phyloP scores from a whole-genome alignment of 805 yeast species.

The Metschnikowia aberdeeniae region DNA sequence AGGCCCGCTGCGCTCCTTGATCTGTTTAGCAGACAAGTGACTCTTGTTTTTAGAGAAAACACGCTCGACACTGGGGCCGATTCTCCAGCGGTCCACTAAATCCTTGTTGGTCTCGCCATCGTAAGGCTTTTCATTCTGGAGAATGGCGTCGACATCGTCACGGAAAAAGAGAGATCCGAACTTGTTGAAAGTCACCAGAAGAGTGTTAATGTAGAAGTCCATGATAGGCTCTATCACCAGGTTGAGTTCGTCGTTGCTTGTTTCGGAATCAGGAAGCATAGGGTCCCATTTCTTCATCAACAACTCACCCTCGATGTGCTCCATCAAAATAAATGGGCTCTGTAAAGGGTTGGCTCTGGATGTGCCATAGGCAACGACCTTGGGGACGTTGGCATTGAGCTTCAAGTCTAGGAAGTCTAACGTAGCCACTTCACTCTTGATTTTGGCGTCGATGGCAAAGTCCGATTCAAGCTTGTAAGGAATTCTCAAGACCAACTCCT shows the following conservation, averaged over 20 bases:
- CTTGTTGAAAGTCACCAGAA: slow-evolving; percentile 57
- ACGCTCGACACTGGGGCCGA: slow-evolving; percentile 87
- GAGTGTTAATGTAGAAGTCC: slow-evolving; percentile 55
- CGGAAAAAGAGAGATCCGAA: slow-evolving; percentile 82
- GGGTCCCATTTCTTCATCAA: slow-evolving; percentile 94
- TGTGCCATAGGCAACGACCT: slow-evolving; percentile 63
- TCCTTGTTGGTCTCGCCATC: slow-evolving; percentile 57
- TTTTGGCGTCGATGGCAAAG: slow-evolving; percentile 56
- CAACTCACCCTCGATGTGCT: slow-evolving; percentile 71
- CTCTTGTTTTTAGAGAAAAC: slow-evolving; percentile 68
- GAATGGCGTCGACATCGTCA: slow-evolving; percentile 53
- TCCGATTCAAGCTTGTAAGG: slow-evolving; percentile 79
- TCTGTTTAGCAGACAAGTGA: slow-evolving; percentile 46
- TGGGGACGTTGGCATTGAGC: slow-evolving; percentile 67
- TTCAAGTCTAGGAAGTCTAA: slow-evolving; percentile 73
- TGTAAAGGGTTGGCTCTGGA: slow-evolving; percentile 58
- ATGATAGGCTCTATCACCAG: slow-evolving; percentile 69
- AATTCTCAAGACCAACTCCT: slow-evolving; percentile 68
- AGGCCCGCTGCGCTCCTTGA: slow-evolving; percentile 66
- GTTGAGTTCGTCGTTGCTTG: slow-evolving; percentile 47
- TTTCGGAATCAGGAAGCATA: slow-evolving; percentile 49
- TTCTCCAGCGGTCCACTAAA: slow-evolving; percentile 70
- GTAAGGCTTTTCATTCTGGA: slow-evolving; percentile 47
- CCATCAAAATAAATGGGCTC: slow-evolving; percentile 78
- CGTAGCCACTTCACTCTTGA: slow-evolving; percentile 91